phyloP scores from a whole-genome alignment of 371 early-diverging fungal genomes.

The Parasitella parasitica region DNA sequence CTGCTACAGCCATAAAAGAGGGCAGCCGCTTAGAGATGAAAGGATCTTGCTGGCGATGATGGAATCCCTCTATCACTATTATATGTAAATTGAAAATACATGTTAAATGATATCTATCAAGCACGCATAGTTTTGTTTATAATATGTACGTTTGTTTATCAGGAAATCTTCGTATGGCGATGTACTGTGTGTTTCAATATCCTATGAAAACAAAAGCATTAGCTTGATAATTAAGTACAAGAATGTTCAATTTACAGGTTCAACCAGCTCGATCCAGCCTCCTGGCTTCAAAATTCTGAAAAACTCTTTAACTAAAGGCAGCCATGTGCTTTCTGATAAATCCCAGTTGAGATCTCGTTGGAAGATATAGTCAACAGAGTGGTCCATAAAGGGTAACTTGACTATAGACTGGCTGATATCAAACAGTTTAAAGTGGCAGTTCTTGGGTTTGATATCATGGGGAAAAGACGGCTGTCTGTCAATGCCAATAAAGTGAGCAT shows the following conservation, averaged over 20 bases:
- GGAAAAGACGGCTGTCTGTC: slow-evolving; percentile 30
- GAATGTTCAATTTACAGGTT: slow-evolving; percentile 23
- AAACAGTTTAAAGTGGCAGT: slow-evolving; percentile 34
- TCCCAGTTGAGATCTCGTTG: slow-evolving; percentile 42
- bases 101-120: too few species aligned
- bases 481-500: slow-evolving; percentile 40
- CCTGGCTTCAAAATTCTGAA: slow-evolving; percentile 43
- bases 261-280: slow-evolving; percentile 49
- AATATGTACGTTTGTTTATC: slow-evolving; percentile 35
- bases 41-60: slow-evolving; percentile 6
- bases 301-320: slow-evolving; percentile 28
- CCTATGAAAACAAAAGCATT: slow-evolving; percentile 5
- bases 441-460: slow-evolving; percentile 39
- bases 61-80: slow-evolving; percentile 4
- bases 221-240: too few species aligned
- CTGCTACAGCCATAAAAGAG: slow-evolving; percentile 31
- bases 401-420: background rate
- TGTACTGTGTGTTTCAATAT: slow-evolving; percentile 36
- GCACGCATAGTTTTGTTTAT: background rate
- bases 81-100: background rate
- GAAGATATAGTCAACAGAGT: slow-evolving; percentile 39
- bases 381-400: slow-evolving; percentile 40
- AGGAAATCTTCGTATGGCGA: slow-evolving; percentile 26
- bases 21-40: slow-evolving; percentile 21
- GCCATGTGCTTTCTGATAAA: slow-evolving; percentile 27